These are phyloP conservation scores for Candida taoyuanica DNA, from an alignment of 805 yeast species.

Conservation along the genomic window DNA sequence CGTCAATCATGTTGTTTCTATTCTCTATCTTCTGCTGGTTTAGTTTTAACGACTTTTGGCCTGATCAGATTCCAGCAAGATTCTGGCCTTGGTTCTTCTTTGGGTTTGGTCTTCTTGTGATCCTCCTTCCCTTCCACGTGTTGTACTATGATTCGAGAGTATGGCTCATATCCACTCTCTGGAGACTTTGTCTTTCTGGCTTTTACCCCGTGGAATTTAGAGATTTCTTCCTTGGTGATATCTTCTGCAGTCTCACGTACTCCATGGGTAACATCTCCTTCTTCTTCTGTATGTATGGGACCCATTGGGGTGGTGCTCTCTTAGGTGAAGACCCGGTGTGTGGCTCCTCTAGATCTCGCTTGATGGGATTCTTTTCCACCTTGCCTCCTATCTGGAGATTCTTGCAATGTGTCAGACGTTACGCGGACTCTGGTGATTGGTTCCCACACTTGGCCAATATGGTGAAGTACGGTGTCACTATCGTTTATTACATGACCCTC, in stretches of 20 bases:
- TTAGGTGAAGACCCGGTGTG: constrained; percentile 43
- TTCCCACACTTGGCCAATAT: constrained; percentile 95
- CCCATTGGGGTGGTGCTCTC: constrained; percentile 58
- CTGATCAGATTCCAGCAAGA: constrained; percentile 50
- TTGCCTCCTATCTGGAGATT: constrained; percentile 89
- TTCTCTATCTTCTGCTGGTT: constrained; percentile 68
- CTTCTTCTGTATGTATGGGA: constrained; percentile 77
- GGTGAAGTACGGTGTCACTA: constrained; percentile 64
- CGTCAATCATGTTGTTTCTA: constrained; percentile 52
- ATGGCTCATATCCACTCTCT: constrained; percentile 70
- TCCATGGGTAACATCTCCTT: constrained; percentile 80
- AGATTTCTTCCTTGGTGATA: constrained; percentile 91
- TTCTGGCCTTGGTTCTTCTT: constrained; percentile 80
- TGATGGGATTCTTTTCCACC: constrained; percentile 79
- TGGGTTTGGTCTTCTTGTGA: constrained; percentile 42
- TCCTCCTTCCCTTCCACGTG: constrained; percentile 59
- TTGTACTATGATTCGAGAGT: constrained; percentile 59
- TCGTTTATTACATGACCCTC: constrained; percentile 64
- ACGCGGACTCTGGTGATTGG: constrained; percentile 88
- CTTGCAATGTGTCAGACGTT: constrained; percentile 88
- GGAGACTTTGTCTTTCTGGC: constrained; percentile 77
- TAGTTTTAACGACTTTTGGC: constrained; percentile 69
- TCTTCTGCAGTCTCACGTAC: constrained; percentile 83
- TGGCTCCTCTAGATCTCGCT: constrained; percentile 72
- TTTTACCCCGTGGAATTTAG: constrained; percentile 92